A percentile compares a stretch with the other conserved stretches of the same genome.
Conservation (phyloP, 176 grass and related monocot species). For the Eremochloa ophiuroides region DNA sequence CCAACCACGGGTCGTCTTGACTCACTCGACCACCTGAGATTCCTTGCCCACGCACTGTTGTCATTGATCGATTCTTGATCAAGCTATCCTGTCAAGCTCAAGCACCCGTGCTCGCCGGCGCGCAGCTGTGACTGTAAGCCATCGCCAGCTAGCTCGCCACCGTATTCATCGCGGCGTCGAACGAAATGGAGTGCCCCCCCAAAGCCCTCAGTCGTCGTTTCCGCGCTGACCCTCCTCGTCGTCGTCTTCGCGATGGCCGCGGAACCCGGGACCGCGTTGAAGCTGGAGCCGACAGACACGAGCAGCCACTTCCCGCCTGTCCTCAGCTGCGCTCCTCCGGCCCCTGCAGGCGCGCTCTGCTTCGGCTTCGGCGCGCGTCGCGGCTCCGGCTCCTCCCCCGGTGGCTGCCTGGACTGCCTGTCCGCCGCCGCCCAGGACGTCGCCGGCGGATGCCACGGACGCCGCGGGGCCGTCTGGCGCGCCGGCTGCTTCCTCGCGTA, state of each 20-base stretch:
- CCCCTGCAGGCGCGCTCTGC: neutral
- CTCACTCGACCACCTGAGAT: too few species aligned
- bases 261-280: neutral
- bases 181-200: neutral
- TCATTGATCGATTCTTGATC: too few species aligned
- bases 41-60: too few species aligned
- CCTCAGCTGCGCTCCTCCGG: neutral
- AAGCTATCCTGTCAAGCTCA: too few species aligned
- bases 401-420: neutral
- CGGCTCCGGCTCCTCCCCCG: neutral
- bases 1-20: too few species aligned
- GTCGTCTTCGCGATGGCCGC: neutral
- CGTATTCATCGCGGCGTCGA: neutral
- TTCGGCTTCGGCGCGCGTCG: neutral
- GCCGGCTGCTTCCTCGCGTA: neutral
- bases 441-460: neutral
- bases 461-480: neutral
- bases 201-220: neutral
- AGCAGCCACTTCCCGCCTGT: too few species aligned
- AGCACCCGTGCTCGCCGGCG: too few species aligned
- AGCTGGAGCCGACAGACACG: neutral
- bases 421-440: neutral
- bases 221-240: neutral
- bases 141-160: too few species aligned
- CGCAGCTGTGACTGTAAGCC: too few species aligned